Evolutionary conservation across 768 basidiomycete species (phyloP).

Genomic region (Agaricus sinodeliciosus): DNA sequence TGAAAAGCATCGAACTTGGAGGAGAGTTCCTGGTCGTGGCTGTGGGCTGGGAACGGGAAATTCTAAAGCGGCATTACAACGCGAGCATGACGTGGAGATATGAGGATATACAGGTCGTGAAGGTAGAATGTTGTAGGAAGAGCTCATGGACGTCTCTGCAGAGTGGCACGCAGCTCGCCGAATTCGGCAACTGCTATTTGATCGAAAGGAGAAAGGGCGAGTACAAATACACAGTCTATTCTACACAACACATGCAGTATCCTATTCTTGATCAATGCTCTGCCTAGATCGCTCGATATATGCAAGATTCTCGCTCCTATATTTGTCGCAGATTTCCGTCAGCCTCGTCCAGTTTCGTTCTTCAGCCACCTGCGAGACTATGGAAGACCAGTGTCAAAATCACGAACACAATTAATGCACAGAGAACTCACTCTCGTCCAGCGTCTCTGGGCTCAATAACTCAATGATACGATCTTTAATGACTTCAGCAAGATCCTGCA

Average conservation of each 20-base stretch:
- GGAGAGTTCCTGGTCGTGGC: constrained; percentile 49
- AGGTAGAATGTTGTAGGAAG: constrained; percentile 41
- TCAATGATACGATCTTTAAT: neutral
- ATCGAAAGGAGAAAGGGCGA: neutral
- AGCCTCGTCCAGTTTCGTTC: neutral
- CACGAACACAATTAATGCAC: neutral
- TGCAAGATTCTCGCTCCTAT: neutral
- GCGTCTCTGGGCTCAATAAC: neutral
- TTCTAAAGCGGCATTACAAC: constrained; percentile 53
- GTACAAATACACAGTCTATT: neutral
- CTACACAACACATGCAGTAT: too few relatives aligned
- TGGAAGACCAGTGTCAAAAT: neutral
- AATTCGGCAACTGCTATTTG: neutral
- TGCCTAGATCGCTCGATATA: neutral
- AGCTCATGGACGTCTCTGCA: constrained; percentile 33
- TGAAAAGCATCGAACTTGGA: constrained; percentile 64
- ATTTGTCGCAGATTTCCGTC: neutral
- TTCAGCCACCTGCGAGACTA: neutral
- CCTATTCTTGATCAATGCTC: too few relatives aligned
- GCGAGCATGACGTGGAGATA: constrained; percentile 53
- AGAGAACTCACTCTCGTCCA: neutral
- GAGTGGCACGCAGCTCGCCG: neutral
- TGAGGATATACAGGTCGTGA: constrained; percentile 67
- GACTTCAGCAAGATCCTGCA: neutral
- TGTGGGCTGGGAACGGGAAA: constrained; percentile 58